Base-by-base conservation (phyloP, 2,329 filamentous ascomycete genomes). In the Podosphaera xanthii region DNA sequence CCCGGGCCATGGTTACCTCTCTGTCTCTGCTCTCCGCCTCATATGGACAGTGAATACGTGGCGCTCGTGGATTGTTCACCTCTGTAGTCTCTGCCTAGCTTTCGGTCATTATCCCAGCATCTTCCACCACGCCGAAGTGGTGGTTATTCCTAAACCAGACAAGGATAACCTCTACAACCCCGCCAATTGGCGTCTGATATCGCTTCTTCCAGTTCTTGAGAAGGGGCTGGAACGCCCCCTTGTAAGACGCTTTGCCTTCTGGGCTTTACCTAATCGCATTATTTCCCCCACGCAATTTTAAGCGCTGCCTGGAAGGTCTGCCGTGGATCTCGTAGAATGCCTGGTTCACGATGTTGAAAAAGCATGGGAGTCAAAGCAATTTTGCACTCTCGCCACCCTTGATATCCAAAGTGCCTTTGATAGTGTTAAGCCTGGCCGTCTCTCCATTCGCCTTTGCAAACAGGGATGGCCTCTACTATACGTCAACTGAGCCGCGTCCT, bases 271-370 rank as follows among this genome's bases (percentile, higher is more conserved):
- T 2, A 50, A 50, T 50, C 7, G 46, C 1, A 4, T 50, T 50
- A 50, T 50, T n/a, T 50, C 8, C 7, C 7, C 46, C 2, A 50
- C 7, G 46, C 7, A 50, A 4, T 50, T 50, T n/a, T 8, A n/a
- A 50, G 7, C n/a, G 7, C 46, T 50, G 1, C 3, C 46, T 10
- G 46, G 46, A 50, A 50, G 46, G 46, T 50, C 46, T 4, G 46
- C 46, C 46, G 22, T 50, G 46, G 46, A 50, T 50, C n/a, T n/a
- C n/a, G n/a, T n/a, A n/a, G n/a, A n/a, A n/a, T n/a, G n/a, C n/a
- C n/a, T n/a, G n/a, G n/a, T 50, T 50, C 46, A 50, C 46, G 46
- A 50, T 50, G 46, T 50, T n/a, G 46, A 50, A 50, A 50, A 50
- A 50, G 46, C 46, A 2, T 50, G 46, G 46, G 46, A 50, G 46